Base-by-base conservation (phyloP, 78 protist genomes). In the Emiliania huxleyi region DNA sequence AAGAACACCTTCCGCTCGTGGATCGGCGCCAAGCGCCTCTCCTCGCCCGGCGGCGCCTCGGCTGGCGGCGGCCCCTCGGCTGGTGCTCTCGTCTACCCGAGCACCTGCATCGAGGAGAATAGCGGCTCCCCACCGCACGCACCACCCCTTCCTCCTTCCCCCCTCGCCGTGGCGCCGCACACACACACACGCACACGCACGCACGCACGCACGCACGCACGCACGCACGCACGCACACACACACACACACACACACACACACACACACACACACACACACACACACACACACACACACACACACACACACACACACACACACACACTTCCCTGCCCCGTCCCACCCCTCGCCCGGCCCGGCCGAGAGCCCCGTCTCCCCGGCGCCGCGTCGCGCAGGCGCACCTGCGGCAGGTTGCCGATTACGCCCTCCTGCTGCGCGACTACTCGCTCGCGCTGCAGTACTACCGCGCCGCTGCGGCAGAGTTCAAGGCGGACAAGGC, bases 401-500 rank as follows among this genome's bases (percentile, higher is more conserved):
- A 71, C 83, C 11, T 45, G 55, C 43, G 91, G 37, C 91, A 90
- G 37, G 15, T 87, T 8, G 94, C 92, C 2, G 94, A 93, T 48
- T 52, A 26, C 87, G 89, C 91, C 45, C 73, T 93, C 55, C 18
- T 93, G 89, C 85, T 93, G 92, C 88, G 46, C 19, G 94, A 93
- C 94, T 93, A 93, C 89, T 89, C 45, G n/a, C 6, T 43, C 37
- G 94, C 94, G 22, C 21, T 29, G 21, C 0, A 48, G 4, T 0
- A 5, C 69, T 81, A 33, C 84, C 62, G 87, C 29, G 2, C 2
- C 49, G 37, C 62, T 11, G 1, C 21, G 35, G 1, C 40, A 26
- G 94, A 93, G 42, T 85, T 52, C 71, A 69, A 69, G 73, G 22
- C 18, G 25, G 89, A 93, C 49, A 87, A 87, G 89, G 91, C 94